Evolutionary conservation across 495 filamentous ascomycete genomes (phyloP), one percentile per base, ranked within the genome.

Genomic region (Parathielavia hyrcaniae): DNA sequence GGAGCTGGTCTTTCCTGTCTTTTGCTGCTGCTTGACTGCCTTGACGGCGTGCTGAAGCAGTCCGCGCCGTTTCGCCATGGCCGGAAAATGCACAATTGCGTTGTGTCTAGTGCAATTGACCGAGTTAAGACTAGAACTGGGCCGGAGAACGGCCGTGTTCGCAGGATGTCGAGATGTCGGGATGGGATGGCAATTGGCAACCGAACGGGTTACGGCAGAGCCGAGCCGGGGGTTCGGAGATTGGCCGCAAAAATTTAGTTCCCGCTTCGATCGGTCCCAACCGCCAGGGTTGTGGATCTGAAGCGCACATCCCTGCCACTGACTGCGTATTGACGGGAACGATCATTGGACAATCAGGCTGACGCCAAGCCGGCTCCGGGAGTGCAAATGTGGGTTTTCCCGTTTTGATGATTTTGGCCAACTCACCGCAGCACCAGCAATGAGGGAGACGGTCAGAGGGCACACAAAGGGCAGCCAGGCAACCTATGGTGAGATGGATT

Each of bases 1-100:
- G 30, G 46, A 16, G 7, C 16, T 13, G 41, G 53, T 14, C 22
- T 48, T 48, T 16, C 5, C 14, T 1, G 53, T 26, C 34, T 61
- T 58, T 43, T 61, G 55, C 39, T 61, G 55, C 50, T 55, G 57
- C 53, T 60, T 58, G n/a, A 48, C 61, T 13, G 59, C 58, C 58
- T 66, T 66, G 54, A 53, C 57, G 57, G 61, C 64, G 7, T 60
- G 26, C 14, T 56, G 51, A 30, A 66, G 57, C 32, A 30, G 48
- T 11, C 63, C 61, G 20, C 64, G 55, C 14, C 53, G 41, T 55
- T 63, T 63, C 12, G 57, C 61, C 61, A 60, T 64, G 22, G 53
- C 5, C 12, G 11, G 23, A 8, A 5, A 34, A 2, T 17, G 2
- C 12, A 22, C 0, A 16, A 30, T 30, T 6, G 26, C 6, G 26